Evolutionary conservation across 768 basidiomycete species (phyloP).

Genomic region (Pholiota molesta): DNA sequence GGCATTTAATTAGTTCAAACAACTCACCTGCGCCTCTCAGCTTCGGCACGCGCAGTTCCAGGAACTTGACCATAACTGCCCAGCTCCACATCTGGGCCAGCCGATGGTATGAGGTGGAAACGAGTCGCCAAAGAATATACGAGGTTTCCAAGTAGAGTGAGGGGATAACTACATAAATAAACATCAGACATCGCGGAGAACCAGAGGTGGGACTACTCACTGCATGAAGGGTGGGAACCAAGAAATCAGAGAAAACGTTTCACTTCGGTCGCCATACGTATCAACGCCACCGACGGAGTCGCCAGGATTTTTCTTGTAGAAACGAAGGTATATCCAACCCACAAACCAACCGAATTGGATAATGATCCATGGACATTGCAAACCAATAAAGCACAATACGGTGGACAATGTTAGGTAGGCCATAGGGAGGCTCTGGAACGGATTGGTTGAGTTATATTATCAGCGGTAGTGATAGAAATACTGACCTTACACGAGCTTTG

Average conservation of each 20-base stretch:
- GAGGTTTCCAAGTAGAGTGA: conserved; percentile 66
- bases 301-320: conserved; percentile 87
- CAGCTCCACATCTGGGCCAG: conserved; percentile 67
- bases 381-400: conserved; percentile 78
- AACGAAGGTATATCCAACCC: conserved; percentile 92
- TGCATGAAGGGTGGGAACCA: conserved; percentile 98
- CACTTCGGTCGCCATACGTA: conserved; percentile 92
- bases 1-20: background rate
- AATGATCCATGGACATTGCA: conserved; percentile 88
- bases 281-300: conserved; percentile 64
- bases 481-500: conserved; percentile 84
- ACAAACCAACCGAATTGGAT: conserved; percentile 99
- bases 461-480: conserved; percentile 3
- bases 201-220: conserved; percentile 49
- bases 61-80: conserved; percentile 76
- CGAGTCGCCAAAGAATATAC: conserved; percentile 68
- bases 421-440: conserved; percentile 83
- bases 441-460: background rate
- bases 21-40: conserved; percentile 87
- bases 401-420: conserved; percentile 90
- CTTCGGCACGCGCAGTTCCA: conserved; percentile 92
- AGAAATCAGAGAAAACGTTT: conserved; percentile 91
- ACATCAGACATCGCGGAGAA: background rate
- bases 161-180: conserved; percentile 58
- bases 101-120: conserved; percentile 75